These are phyloP conservation scores for Colletotrichum viniferum DNA, from an alignment of 2,329 filamentous ascomycete genomes.

Conservation along the genomic window DNA sequence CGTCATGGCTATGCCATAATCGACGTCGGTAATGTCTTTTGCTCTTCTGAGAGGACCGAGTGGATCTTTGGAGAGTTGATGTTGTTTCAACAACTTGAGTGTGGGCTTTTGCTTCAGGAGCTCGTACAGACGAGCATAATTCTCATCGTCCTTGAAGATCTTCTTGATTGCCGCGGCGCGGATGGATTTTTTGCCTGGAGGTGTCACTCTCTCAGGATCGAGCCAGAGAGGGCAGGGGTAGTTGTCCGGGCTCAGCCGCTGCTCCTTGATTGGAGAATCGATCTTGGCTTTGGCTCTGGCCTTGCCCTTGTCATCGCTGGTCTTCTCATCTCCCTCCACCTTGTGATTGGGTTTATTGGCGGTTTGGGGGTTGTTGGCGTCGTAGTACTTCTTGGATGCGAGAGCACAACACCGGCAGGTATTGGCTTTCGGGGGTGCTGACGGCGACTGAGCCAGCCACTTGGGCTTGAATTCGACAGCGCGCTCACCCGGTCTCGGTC, in stretches of 20 bases:
- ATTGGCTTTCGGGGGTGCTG: constrained; percentile 64
- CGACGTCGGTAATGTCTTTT: constrained; percentile 36
- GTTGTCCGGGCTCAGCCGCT: background rate
- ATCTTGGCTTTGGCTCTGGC: constrained; percentile 8
- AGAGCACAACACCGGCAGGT: constrained; percentile 78
- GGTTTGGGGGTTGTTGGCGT: background rate
- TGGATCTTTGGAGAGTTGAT: constrained; percentile 47
- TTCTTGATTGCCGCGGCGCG: background rate
- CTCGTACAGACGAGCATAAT: background rate
- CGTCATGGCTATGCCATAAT: constrained; percentile 77
- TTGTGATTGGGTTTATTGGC: background rate
- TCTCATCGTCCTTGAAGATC: constrained; percentile 8
- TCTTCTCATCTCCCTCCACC: background rate
- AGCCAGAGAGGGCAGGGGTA: constrained; percentile 21
- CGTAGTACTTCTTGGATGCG: constrained; percentile 43
- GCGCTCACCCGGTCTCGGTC: constrained; percentile 27
- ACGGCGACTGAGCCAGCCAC: constrained; percentile 79
- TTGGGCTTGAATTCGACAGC: constrained; percentile 83
- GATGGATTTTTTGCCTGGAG: background rate
- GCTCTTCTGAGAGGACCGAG: constrained; percentile 47
- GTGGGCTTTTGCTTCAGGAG: background rate
- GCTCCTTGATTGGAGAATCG: background rate
- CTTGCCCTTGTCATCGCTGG: constrained; percentile 11
- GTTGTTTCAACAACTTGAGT: background rate
- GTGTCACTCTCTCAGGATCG: background rate